Conservation (phyloP, 345 rosid genomes). For the Sonneratia alba region DNA sequence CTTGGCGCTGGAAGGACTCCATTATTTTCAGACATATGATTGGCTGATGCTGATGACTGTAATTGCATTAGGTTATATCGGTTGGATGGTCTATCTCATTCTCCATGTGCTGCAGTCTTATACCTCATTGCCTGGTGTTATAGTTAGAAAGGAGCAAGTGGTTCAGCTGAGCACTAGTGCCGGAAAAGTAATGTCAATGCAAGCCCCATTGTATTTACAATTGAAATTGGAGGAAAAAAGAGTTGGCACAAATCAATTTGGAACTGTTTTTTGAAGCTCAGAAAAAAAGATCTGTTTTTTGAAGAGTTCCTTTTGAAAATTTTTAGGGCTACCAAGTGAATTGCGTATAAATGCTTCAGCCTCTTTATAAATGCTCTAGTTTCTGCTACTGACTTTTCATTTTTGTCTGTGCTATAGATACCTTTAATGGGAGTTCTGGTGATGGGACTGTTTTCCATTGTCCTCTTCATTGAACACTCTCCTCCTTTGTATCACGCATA, state of each 20-base stretch:
- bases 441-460: constrained; percentile 42
- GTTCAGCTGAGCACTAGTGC: constrained; percentile 35
- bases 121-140: constrained; percentile 49
- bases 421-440: constrained; percentile 47
- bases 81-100: constrained; percentile 82
- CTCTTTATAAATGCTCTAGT: neutral
- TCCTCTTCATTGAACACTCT: constrained; percentile 58
- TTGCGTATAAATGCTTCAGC: neutral
- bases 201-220: constrained; percentile 18
- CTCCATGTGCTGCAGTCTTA: constrained; percentile 82
- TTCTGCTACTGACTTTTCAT: constrained; percentile 13
- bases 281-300: neutral
- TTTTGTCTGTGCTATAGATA: constrained; percentile 35
- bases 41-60: constrained; percentile 91
- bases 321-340: neutral
- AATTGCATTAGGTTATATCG: constrained; percentile 76
- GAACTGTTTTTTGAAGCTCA: neutral
- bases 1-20: constrained; percentile 80
- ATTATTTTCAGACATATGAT: constrained; percentile 92
- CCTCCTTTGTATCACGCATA: constrained; percentile 93
- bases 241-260: neutral
- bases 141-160: constrained; percentile 38
- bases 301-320: neutral
- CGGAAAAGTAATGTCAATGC: constrained; percentile 59
- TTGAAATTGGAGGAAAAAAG: neutral